Base-by-base conservation (phyloP, 169 alveolate genomes). In the Cryptosporidium baileyi region DNA sequence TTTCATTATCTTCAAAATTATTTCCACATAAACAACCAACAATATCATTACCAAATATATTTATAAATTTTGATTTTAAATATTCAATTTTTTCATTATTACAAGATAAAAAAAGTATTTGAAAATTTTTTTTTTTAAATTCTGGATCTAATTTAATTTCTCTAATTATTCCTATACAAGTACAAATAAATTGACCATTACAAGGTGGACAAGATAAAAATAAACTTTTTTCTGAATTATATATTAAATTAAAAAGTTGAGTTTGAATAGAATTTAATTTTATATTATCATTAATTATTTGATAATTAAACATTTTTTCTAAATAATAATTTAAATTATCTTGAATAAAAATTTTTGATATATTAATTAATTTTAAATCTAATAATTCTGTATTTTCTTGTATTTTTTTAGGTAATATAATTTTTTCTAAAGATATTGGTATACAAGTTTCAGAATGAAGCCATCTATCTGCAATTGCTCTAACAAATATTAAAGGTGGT, bases 401-500 rank as follows among this genome's bases (percentile, higher is more conserved):
- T 81, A 91, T 91, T 85, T 93, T 97, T 89, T 93, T 98, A 34
- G 97, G 99, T 65, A 96, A 92, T 59, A 95, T 97, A 74, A 95
- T 94, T 89, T 90, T 95, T 93, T 91, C 96, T 44, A 96, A 92
- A 0, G 99, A 96, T 13, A 93, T 82, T 15, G 93, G 88, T 2
- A 93, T 80, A 1, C 90, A 85, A 32, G 93, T 44, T 67, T 90
- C 91, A 43, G 94, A 90, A 40, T 91, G 93, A 8, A 94, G 30
- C 95, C 95, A 94, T 82, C 91, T 95, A 89, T 98, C 99, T 6
- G 99, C 95, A 26, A 98, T 94, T 26, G 98, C 95, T 45, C 98
- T 96, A 24, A 99, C 93, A 91, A 96, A 97, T 89, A 98, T 97
- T 79, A 94, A 90, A 26, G 99, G 98, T 60, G 98, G 98, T 82